Evolutionary conservation across 2,329 filamentous ascomycete species (phyloP).

Genomic region (Verticillium isaacii): DNA sequence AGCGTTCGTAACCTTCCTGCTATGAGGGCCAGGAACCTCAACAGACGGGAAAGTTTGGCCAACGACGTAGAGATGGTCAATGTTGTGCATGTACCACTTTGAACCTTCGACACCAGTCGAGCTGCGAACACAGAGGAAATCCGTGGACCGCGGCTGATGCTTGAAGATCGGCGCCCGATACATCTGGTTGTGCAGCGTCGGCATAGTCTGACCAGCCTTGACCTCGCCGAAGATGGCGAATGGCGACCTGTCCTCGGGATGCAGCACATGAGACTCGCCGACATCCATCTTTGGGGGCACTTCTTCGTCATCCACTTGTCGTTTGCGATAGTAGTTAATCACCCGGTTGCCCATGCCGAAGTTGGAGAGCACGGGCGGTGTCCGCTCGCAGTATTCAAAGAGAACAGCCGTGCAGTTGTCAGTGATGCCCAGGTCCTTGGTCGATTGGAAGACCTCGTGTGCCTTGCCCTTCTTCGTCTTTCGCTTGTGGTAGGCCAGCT

Average conservation of each 20-base stretch:
- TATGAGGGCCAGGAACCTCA: conserved; percentile 90
- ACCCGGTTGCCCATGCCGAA: conserved; percentile 96
- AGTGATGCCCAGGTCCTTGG: conserved; percentile 77
- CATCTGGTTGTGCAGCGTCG: conserved; percentile 92
- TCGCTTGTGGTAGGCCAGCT: conserved; percentile 69
- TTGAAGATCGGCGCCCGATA: conserved; percentile 91
- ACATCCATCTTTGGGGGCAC: conserved; percentile 75
- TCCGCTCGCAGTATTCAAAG: conserved; percentile 93
- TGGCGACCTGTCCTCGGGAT: conserved; percentile 92
- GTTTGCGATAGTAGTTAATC: conserved; percentile 94
- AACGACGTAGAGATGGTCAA: conserved; percentile 86
- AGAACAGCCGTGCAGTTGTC: conserved; percentile 87
- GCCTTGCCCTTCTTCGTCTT: conserved; percentile 79
- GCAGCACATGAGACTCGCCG: conserved; percentile 80
- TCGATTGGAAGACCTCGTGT: conserved; percentile 72
- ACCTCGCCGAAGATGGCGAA: conserved; percentile 95
- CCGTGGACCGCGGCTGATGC: conserved; percentile 70
- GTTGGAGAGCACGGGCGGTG: conserved; percentile 86
- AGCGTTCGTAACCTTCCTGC: conserved; percentile 92
- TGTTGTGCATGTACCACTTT: conserved; percentile 77
- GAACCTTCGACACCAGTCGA: conserved; percentile 75
- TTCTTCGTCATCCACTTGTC: conserved; percentile 66
- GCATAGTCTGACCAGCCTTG: conserved; percentile 82
- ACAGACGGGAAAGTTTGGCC: conserved; percentile 90
- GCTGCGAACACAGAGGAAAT: conserved; percentile 83